Percentiles rank a stretch among this genome's conserved stretches.
phyloP scores from a whole-genome alignment of 768 basidiomycete genomes.

The Hirschioporus abietinus region DNA sequence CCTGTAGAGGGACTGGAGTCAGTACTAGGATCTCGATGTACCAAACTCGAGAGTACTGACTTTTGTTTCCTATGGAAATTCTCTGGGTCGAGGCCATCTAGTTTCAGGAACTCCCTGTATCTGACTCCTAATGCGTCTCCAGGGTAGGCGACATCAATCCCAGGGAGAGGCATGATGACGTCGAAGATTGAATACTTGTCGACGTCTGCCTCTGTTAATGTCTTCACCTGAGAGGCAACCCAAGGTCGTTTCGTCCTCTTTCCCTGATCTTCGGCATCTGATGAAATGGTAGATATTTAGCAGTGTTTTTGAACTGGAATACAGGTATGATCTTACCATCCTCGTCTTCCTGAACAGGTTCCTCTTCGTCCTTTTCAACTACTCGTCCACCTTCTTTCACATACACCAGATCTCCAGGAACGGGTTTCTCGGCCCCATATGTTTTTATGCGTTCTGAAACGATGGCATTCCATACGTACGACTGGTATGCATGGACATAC shows the following conservation, averaged over 20 bases:
- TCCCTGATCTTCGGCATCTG: slow-evolving; percentile 13
- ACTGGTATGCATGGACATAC: slow-evolving; percentile 99
- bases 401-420: slow-evolving; percentile 89
- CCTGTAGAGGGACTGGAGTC: slow-evolving; percentile 34
- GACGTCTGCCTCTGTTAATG: slow-evolving; percentile 71
- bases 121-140: slow-evolving; percentile 81
- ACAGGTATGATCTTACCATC: slow-evolving; percentile 15
- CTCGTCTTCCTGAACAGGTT: slow-evolving; percentile 27
- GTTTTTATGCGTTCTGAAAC: slow-evolving; percentile 88
- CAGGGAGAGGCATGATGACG: slow-evolving; percentile 96
- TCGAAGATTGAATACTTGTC: slow-evolving; percentile 86
- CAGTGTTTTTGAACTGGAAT: slow-evolving; percentile 19
- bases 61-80: slow-evolving; percentile 88
- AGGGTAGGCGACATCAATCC: slow-evolving; percentile 90
- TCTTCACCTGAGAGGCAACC: slow-evolving; percentile 67
- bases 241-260: slow-evolving; percentile 42
- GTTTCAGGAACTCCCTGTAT: slow-evolving; percentile 73
- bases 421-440: slow-evolving; percentile 66
- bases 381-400: slow-evolving; percentile 35
- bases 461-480: slow-evolving; percentile 97
- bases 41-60: slow-evolving; percentile 36
- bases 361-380: slow-evolving; percentile 15
- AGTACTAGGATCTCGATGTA: slow-evolving; percentile 7
- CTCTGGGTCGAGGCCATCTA: slow-evolving; percentile 87
- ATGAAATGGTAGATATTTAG: not conserved